Conservation (phyloP, 2,329 filamentous ascomycete species). For the Xylaria sp. region DNA sequence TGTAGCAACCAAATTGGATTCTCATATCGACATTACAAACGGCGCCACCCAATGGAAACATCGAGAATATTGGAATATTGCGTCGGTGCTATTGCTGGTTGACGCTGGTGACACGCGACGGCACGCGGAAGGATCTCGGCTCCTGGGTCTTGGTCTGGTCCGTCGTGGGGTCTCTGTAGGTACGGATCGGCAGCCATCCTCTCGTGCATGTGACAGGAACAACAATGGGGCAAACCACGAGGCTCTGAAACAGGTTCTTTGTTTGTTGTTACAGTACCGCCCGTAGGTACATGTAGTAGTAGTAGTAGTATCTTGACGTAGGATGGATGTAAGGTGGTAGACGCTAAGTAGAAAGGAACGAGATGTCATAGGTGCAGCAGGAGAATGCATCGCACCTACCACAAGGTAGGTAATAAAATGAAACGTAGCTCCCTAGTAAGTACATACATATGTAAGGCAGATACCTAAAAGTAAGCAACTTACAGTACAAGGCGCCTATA, state of each 20-base stretch:
- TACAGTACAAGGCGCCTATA: not conserved
- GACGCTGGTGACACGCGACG: constrained; percentile 38
- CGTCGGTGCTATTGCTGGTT: constrained; percentile 29
- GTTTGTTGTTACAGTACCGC: constrained; percentile 26
- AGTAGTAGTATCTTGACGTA: not conserved
- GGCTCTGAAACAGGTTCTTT: constrained; percentile 34
- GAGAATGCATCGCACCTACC: constrained; percentile 18
- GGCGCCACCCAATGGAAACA: constrained; percentile 44
- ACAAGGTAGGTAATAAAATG: not conserved
- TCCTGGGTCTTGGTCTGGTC: constrained; percentile 18
- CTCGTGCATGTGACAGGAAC: constrained; percentile 30
- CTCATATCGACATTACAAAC: constrained; percentile 44
- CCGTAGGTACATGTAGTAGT: not conserved
- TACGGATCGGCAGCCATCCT: constrained; percentile 38
- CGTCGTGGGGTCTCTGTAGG: constrained; percentile 26
- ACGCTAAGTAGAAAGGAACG: not conserved
- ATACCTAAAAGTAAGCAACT: not conserved
- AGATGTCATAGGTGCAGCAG: constrained; percentile 33
- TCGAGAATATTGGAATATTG: not conserved
- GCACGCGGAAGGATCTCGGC: constrained; percentile 39
- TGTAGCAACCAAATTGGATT: constrained; percentile 47
- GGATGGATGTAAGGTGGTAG: not conserved
- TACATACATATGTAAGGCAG: no score
- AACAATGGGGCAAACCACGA: constrained; percentile 34
- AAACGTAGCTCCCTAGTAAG: no score